Base-by-base conservation (phyloP, 2,329 filamentous ascomycete species). In the Chalaropsis ovoidea region DNA sequence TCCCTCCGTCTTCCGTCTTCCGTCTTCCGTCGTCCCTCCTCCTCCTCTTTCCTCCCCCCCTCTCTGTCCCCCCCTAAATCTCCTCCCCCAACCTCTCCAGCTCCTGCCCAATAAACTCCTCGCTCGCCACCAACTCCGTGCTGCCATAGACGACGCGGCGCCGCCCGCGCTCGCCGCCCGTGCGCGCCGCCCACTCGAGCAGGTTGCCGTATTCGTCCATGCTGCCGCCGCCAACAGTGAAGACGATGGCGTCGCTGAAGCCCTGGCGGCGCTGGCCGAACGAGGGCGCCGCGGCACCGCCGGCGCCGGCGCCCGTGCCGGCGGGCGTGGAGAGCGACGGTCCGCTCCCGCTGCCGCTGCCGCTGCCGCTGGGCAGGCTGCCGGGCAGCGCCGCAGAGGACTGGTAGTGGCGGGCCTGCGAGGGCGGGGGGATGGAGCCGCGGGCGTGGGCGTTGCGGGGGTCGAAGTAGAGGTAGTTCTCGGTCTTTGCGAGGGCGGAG, bases 121-220 rank as follows among this genome's bases (percentile, higher is more conserved):
- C 79, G 1, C 87, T 86, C 71, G 86, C 89, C 68, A 89, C 78
- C 73, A 90, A 78, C 74, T 90, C 93, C 15, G 94, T 99, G 72
- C 91, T 95, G 19, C 94, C 94, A 75, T 99, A 99, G 0, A 97
- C 89, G 10, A 99, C 88, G 69, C 91, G 82, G 76, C 89, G 88
- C 74, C 84, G 87, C 58, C 66, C 63, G 8, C 84, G 82, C 65
- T 83, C 82, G 15, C 84, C 84, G 61, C 81, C 80, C 3, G 90
- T 91, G 69, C 93, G 82, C 74, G 84, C 85, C 4, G 93, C 90
- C 94, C 94, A 99, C 73, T 97, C 94, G 74, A 96, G 90, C 73
- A 99, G 75, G 75, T 99, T 99, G 22, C 92, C 93, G 74, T 97
- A 99, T 75, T 99, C 94, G 71, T 99, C 94, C 89, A 99, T 97